These are phyloP conservation scores for Fraxinus sp. DNA, from an alignment of 305 asterid species.

Conservation along the genomic window DNA sequence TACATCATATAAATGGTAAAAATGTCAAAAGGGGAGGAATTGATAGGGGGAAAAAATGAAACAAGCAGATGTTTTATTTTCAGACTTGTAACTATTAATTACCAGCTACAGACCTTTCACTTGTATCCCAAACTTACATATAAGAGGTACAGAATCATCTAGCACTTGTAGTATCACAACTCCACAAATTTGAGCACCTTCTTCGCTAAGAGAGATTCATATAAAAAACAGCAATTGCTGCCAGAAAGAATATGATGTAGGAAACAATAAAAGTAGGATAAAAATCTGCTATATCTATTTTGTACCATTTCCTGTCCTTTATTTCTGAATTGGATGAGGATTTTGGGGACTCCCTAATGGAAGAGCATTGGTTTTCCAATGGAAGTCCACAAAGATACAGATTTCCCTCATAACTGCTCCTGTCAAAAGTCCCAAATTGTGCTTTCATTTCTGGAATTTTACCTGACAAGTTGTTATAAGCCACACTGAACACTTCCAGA, in stretches of 20 bases:
- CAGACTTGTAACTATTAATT: not conserved
- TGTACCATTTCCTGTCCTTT: not conserved
- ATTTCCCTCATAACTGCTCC: constrained; percentile 17
- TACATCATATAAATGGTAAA: not conserved
- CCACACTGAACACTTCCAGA: constrained; percentile 5
- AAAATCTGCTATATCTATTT: not conserved
- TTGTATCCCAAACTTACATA: not conserved
- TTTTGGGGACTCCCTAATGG: not conserved
- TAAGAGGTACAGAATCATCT: not conserved
- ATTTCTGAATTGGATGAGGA: not conserved
- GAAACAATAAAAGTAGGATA: not conserved
- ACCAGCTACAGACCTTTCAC: not conserved
- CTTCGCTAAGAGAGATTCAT: not conserved
- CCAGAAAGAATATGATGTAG: not conserved
- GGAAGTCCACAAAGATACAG: constrained; percentile 12
- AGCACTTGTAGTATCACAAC: not conserved
- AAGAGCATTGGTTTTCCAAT: not conserved
- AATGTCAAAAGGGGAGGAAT: not conserved
- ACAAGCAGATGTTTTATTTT: not conserved
- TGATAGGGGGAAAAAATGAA: not conserved
- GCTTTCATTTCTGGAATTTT: not conserved
- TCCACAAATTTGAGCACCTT: not conserved
- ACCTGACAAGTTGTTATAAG: constrained; percentile 19
- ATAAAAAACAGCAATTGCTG: not conserved
- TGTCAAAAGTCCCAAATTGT: constrained; percentile 17